Base-by-base conservation (phyloP, 1,284 basidiomycete species). In the Ustilago nuda region DNA sequence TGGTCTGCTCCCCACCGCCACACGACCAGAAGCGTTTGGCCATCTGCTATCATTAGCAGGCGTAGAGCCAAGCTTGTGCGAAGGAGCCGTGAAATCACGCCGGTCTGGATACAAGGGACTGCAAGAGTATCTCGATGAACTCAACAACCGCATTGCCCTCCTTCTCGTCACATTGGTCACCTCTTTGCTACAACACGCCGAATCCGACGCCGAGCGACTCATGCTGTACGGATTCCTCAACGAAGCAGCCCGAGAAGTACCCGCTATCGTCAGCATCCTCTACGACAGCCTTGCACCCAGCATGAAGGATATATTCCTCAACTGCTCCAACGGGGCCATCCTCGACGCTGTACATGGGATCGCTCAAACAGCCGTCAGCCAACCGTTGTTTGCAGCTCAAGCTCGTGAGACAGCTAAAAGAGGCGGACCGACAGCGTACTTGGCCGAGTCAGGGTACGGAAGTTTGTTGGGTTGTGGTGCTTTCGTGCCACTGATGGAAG, bases 381-480 rank as follows among this genome's bases (percentile, higher is more conserved):
- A 83, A 63, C 82, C 82, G 7, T 78, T 84, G 51, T 82, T 84
- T 52, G 80, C 79, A n/a, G 81, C 79, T 17, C 82, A 84, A 53
- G 79, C 79, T 11, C 59, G 69, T n/a, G 82, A 84, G 68, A 84
- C 82, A n/a, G 66, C 68, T 15, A 76, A 72, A 12, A 72, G 82
- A 33, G 82, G 82, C 8, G 81, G 82, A 1, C 80, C 81, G 9
- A 69, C 61, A 27, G 82, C 78, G 2, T 84, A 80, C 43, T 62
- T 82, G 30, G 76, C 69, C n/a, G 82, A 84, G 61, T 79, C 71
- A 17, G 82, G 82, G 27, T 84, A 80, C 43, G 78, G 66, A 43
- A 70, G 75, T 53, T 60, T 84, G 69, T 66, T 84, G 15, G 76
- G 81, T n/a, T 84, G 82, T 55, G 82, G 81, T 30, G 59, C 66